These are phyloP conservation scores for Trichomonascus vanleenenianus DNA, from an alignment of 805 yeast species.

Conservation along the genomic window DNA sequence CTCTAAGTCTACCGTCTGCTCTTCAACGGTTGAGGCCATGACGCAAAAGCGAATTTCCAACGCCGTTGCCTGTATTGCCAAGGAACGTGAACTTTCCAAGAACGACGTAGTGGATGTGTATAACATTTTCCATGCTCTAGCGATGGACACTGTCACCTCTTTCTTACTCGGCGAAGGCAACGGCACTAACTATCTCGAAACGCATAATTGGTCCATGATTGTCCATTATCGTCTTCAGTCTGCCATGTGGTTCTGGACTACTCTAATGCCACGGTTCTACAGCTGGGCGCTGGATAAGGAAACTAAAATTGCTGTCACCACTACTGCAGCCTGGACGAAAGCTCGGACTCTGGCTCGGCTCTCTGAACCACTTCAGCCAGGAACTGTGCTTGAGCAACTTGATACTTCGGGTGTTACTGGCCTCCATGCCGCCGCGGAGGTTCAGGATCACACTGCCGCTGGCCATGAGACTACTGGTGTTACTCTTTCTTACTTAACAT, in stretches of 20 bases:
- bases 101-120: constrained; percentile 43
- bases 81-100: constrained; percentile 9
- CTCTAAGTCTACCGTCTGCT: constrained; percentile 37
- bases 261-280: constrained; percentile 50
- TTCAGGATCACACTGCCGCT: constrained; percentile 62
- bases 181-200: constrained; percentile 31
- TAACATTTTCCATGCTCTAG: constrained; percentile 58
- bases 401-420: constrained; percentile 21
- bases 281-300: constrained; percentile 37
- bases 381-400: constrained; percentile 15
- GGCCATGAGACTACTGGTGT: constrained; percentile 73
- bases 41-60: constrained; percentile 30
- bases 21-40: constrained; percentile 28
- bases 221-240: constrained; percentile 43
- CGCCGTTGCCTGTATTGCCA: constrained; percentile 22
- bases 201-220: constrained; percentile 36
- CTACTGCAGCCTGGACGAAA: constrained; percentile 40
- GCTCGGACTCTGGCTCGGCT: constrained; percentile 24
- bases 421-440: constrained; percentile 37
- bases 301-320: constrained; percentile 32
- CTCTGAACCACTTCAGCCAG: constrained; percentile 11
- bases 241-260: constrained; percentile 59
- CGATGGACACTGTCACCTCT: constrained; percentile 60
- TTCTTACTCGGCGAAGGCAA: constrained; percentile 49
- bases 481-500: constrained; percentile 51